Evolutionary conservation across 148 eudicot genomes (phyloP).

Genomic region (Euryodendron excelsum): DNA sequence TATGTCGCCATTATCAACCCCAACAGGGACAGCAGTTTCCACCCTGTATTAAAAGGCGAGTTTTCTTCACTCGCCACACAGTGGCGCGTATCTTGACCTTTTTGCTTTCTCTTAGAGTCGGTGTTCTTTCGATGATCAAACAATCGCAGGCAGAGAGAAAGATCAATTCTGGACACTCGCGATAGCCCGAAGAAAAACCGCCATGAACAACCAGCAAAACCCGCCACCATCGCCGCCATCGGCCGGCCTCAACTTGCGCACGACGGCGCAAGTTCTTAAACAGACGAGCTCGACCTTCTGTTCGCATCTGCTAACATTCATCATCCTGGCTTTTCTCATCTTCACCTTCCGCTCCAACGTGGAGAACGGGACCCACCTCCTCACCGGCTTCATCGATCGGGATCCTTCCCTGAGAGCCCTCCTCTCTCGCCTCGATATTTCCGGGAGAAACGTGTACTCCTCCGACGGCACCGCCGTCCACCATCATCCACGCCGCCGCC

Average conservation of each 20-base stretch:
- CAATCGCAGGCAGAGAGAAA: too few relatives aligned
- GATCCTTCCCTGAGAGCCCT: conserved; percentile 70
- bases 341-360: conserved; percentile 76
- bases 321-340: conserved; percentile 59
- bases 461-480: conserved; percentile 15
- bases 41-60: too few relatives aligned
- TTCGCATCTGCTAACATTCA: conserved; percentile 50
- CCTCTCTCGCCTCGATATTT: conserved; percentile 55
- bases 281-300: conserved; percentile 35
- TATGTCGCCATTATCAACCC: too few relatives aligned
- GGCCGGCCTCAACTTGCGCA: conserved; percentile 30
- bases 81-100: too few relatives aligned
- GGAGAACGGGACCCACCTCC: conserved; percentile 56
- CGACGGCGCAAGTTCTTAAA: conserved; percentile 43
- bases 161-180: too few relatives aligned
- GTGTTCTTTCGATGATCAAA: too few relatives aligned
- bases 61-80: too few relatives aligned
- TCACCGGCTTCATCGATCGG: conserved; percentile 60
- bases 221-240: conserved; percentile 30
- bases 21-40: too few relatives aligned
- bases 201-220: conserved; percentile 28
- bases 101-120: too few relatives aligned
- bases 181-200: background rate
- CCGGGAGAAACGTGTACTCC: conserved; percentile 15
- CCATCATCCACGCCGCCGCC: conserved; percentile 39